Evolutionary conservation across 192 early-diverging fungal species (phyloP), one percentile per base, ranked within the genome.

Genomic region (Podila minutissima): DNA sequence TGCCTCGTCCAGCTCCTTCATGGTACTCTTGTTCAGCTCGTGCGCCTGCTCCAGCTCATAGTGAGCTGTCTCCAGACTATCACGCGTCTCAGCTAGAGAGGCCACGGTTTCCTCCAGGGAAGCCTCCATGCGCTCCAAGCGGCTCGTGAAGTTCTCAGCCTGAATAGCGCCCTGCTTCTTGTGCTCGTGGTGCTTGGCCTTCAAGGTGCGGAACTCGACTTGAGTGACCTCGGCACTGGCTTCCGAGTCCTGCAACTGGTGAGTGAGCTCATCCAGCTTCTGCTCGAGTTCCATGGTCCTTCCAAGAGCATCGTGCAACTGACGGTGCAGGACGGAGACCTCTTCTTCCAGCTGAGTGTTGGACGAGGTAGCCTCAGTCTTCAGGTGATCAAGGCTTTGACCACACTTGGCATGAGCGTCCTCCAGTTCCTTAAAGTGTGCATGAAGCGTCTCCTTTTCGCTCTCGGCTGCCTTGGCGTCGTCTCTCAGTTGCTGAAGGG

Each of bases 401-500:
- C 37, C 29, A 38, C 66, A 75, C 2, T 24, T 24, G 3, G 67
- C 65, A 41, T 73, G 76, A 0, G 59, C 41, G 4, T 22, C 58
- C 48, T 81, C 66, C 15, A 81, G 55, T 24, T 72, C 71, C 53
- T 57, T 15, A 5, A 73, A 53, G 9, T 37, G 19, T 19, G 20
- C 26, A 53, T 64, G 53, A 0, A 41, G 31, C 5, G 41, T 46
- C 19, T 81, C 77, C 37, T 41, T 28, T 19, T 81, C 77, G 29
- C 35, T 19, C 24, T 64, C 71, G 46, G 60, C 66, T 3, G 50
- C 61, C 51, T 79, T 69, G 12, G 65, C 64, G 12, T 86, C 85
- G 61, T 83, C 83, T 20, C 84, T 75, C 29, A 84, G 65, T 60
- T 70, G 41, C 59, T 82, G 71, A 22, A 86, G 65, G 71, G 79